These are phyloP conservation scores for Apiotrichum montevideense DNA, from an alignment of 1,284 basidiomycete genomes.

Conservation along the genomic window DNA sequence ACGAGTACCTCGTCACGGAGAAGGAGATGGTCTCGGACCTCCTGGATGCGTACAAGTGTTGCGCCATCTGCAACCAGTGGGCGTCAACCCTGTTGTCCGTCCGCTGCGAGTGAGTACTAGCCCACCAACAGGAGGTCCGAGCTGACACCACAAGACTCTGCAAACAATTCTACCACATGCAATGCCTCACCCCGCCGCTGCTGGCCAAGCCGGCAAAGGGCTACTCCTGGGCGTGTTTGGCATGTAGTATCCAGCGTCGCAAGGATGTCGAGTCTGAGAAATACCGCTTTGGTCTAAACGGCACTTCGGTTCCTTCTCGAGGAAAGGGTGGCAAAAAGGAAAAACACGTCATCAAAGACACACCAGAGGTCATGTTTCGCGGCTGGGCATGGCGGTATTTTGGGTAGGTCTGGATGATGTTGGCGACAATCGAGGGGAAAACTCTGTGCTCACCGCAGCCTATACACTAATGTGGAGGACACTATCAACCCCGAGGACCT, in stretches of 20 bases:
- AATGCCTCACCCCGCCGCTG: slow-evolving; percentile 87
- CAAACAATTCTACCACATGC: slow-evolving; percentile 92
- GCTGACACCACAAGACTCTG: slow-evolving; percentile 53
- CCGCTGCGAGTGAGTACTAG: slow-evolving; percentile 64
- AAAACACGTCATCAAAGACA: slow-evolving; percentile 52
- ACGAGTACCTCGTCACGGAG: slow-evolving; percentile 93
- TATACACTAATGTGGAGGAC: slow-evolving; percentile 84
- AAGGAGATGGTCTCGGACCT: slow-evolving; percentile 86
- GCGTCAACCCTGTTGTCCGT: slow-evolving; percentile 72
- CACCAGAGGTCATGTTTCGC: slow-evolving; percentile 64
- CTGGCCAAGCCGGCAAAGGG: slow-evolving; percentile 91
- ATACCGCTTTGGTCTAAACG: slow-evolving; percentile 57
- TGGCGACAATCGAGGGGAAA: neutral
- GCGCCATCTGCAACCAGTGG: slow-evolving; percentile 81
- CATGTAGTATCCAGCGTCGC: slow-evolving; percentile 80
- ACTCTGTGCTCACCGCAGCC: slow-evolving; percentile 48
- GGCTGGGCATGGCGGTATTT: slow-evolving; percentile 95
- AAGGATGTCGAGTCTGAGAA: slow-evolving; percentile 70
- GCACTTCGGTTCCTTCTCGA: slow-evolving; percentile 43
- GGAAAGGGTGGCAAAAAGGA: slow-evolving; percentile 62
- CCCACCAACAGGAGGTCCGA: neutral
- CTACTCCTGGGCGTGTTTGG: slow-evolving; percentile 95
- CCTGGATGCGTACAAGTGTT: slow-evolving; percentile 77
- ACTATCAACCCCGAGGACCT: slow-evolving; percentile 90
- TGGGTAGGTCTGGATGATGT: slow-evolving; percentile 58